These are phyloP conservation scores for Friedmanniomyces simplex DNA, from an alignment of 495 filamentous ascomycete genomes.

Conservation along the genomic window DNA sequence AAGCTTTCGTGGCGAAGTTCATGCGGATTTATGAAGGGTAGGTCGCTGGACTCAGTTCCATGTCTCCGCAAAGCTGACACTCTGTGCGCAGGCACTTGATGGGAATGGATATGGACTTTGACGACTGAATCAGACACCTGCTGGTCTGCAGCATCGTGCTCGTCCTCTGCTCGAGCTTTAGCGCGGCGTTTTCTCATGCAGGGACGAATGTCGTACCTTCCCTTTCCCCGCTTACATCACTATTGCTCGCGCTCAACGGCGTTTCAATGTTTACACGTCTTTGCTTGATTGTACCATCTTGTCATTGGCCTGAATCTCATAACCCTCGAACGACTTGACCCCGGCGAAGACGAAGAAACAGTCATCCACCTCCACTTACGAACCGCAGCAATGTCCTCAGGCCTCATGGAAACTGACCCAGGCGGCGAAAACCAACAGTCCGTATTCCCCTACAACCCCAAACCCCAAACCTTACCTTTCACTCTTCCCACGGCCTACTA, in stretches of 20 bases:
- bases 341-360: neutral
- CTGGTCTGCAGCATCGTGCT: neutral
- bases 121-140: slow-evolving; percentile 5
- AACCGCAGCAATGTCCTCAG: slow-evolving; percentile 20
- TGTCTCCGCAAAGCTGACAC: slow-evolving; percentile 7
- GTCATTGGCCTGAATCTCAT: neutral
- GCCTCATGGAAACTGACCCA: slow-evolving; percentile 49
- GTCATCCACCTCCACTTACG: neutral
- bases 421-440: slow-evolving; percentile 57
- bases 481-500: neutral
- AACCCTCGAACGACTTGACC: neutral
- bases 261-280: neutral
- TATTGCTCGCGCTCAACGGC: neutral
- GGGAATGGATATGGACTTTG: slow-evolving; percentile 64
- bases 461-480: neutral
- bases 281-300: slow-evolving; percentile 1
- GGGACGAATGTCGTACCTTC: slow-evolving; percentile 1
- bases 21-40: slow-evolving; percentile 87
- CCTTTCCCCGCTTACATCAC: slow-evolving; percentile 19
- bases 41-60: slow-evolving; percentile 17
- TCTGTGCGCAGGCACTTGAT: slow-evolving; percentile 56
- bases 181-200: slow-evolving; percentile 16
- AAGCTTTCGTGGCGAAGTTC: slow-evolving; percentile 96
- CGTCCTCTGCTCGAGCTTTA: slow-evolving; percentile 10
- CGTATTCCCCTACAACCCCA: slow-evolving; percentile 1